phyloP scores from a whole-genome alignment of 352 stramenopile genomes.

The Halophytophthora polymorphica region DNA sequence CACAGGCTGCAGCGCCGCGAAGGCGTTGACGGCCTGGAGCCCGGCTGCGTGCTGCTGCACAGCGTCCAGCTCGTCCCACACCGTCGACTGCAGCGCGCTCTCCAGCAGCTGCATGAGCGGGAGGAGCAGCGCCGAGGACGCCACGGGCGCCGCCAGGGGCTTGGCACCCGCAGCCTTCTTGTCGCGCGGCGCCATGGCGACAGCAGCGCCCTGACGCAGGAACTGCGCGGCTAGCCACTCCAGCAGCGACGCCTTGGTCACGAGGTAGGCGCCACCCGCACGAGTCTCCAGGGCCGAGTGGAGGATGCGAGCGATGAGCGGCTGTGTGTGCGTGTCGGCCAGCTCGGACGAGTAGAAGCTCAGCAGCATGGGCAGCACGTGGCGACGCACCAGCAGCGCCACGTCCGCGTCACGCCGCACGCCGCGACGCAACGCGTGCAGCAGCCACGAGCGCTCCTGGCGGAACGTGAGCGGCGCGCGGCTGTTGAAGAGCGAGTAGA shows the following conservation, averaged over 20 bases:
- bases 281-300: constrained; percentile 40
- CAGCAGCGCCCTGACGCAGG: constrained; percentile 18
- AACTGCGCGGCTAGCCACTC: constrained; percentile 57
- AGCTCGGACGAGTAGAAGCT: constrained; percentile 80
- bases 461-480: constrained; percentile 66
- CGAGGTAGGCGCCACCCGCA: constrained; percentile 43
- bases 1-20: constrained; percentile 27
- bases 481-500: constrained; percentile 87
- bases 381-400: constrained; percentile 62
- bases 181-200: constrained; percentile 3
- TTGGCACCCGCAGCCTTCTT: constrained; percentile 1
- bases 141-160: constrained; percentile 8
- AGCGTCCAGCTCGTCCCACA: constrained; percentile 33
- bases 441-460: constrained; percentile 81
- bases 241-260: constrained; percentile 63
- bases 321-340: constrained; percentile 73
- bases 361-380: constrained; percentile 77
- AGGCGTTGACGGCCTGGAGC: constrained; percentile 37
- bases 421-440: constrained; percentile 70
- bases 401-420: constrained; percentile 68
- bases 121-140: constrained; percentile 28
- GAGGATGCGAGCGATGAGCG: constrained; percentile 67
- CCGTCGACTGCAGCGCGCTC: constrained; percentile 9
- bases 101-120: constrained; percentile 41
- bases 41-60: constrained; percentile 36